Evolutionary conservation across 2,329 filamentous ascomycete genomes (phyloP).

Genomic region (Xylariales sp.): DNA sequence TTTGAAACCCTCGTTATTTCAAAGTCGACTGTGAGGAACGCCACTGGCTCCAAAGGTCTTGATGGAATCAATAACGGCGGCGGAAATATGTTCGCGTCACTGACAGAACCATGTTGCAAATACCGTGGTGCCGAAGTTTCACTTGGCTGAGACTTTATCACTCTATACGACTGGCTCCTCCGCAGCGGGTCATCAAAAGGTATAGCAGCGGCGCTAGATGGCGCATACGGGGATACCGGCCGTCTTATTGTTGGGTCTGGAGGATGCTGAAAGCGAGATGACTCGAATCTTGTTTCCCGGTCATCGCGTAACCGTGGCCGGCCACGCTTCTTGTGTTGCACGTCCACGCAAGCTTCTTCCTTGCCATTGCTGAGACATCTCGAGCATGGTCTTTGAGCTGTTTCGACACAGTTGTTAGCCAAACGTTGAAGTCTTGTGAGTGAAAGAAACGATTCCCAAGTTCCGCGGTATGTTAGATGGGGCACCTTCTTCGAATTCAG

Average conservation of each 20-base stretch:
- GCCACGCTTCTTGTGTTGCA: slow-evolving; percentile 81
- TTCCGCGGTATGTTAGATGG: no score
- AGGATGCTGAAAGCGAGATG: slow-evolving; percentile 40
- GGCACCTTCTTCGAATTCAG: no score
- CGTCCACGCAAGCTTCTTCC: slow-evolving; percentile 74
- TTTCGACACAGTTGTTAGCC: slow-evolving; percentile 22
- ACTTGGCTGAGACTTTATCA: slow-evolving; percentile 50
- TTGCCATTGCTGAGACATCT: slow-evolving; percentile 75
- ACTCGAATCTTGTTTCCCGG: slow-evolving; percentile 54
- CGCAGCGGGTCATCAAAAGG: slow-evolving; percentile 43
- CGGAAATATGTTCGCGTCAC: slow-evolving; percentile 46
- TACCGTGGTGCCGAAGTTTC: slow-evolving; percentile 45
- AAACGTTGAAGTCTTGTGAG: background rate
- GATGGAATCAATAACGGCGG: slow-evolving; percentile 37
- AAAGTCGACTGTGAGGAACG: slow-evolving; percentile 54
- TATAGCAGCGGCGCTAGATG: slow-evolving; percentile 36
- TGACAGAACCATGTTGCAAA: slow-evolving; percentile 43
- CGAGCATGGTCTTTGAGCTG: slow-evolving; percentile 72
- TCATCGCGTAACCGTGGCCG: slow-evolving; percentile 74
- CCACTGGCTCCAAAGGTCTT: slow-evolving; percentile 45
- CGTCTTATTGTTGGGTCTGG: slow-evolving; percentile 43
- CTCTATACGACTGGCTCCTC: slow-evolving; percentile 44
- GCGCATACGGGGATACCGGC: slow-evolving; percentile 46
- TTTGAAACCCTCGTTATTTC: slow-evolving; percentile 53
- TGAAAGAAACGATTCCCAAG: background rate